phyloP scores from a whole-genome alignment of 2,329 filamentous ascomycete genomes.

The Epichloe elymi region DNA sequence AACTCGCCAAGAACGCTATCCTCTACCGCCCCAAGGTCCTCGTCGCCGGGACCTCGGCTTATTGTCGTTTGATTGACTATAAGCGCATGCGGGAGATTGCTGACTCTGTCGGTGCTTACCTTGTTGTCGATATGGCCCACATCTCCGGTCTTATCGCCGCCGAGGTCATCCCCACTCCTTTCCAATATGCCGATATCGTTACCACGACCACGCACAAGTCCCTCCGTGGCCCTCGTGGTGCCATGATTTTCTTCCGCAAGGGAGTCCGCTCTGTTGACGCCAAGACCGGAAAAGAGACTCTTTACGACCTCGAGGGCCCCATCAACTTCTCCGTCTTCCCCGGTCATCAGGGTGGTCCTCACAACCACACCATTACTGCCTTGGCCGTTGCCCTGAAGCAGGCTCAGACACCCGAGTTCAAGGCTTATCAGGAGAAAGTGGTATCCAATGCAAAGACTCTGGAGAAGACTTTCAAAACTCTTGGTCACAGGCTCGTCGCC shows the following conservation, averaged over 20 bases:
- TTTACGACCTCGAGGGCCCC: conserved; percentile 87
- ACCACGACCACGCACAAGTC: conserved; percentile 99
- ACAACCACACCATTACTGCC: conserved; percentile 99
- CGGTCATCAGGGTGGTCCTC: conserved; percentile 93
- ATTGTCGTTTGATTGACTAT: conserved; percentile 97
- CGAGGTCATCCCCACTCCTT: conserved; percentile 85
- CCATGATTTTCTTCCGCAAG: conserved; percentile 99
- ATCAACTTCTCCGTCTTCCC: conserved; percentile 99
- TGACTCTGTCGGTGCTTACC: conserved; percentile 84
- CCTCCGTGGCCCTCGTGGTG: conserved; percentile 88
- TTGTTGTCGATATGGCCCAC: conserved; percentile 96
- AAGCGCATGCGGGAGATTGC: conserved; percentile 91
- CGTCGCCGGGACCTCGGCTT: conserved; percentile 91
- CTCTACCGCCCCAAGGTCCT: conserved; percentile 95
- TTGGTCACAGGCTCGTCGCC: conserved; percentile 88
- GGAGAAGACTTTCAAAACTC: conserved; percentile 68
- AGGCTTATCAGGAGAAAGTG: conserved; percentile 85
- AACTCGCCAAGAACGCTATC: conserved; percentile 75
- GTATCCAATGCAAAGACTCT: conserved; percentile 87
- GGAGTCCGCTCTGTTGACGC: conserved; percentile 79
- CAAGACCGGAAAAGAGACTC: conserved; percentile 78
- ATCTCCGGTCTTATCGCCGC: conserved; percentile 93
- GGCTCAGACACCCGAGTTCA: conserved; percentile 81
- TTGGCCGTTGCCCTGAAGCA: conserved; percentile 92
- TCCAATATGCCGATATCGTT: conserved; percentile 85